These are phyloP conservation scores for Strigomonas galati DNA, from an alignment of 208 protist species.

Conservation along the genomic window DNA sequence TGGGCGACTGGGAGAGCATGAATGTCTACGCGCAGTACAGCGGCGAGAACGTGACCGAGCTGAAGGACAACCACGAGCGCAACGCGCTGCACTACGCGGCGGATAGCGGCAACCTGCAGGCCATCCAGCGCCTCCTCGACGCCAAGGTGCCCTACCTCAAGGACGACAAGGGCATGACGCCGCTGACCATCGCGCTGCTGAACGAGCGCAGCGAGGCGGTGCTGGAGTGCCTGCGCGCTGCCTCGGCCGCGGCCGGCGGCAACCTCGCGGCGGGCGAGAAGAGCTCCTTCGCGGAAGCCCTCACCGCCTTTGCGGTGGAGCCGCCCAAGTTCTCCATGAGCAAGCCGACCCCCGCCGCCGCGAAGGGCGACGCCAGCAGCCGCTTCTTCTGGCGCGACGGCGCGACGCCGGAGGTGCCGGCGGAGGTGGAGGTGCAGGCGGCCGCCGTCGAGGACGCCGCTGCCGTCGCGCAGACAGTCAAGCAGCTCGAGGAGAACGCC, in stretches of 20 bases:
- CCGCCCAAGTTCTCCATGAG: constrained; percentile 75
- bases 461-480: constrained; percentile 22
- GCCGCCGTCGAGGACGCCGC: constrained; percentile 15
- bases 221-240: constrained; percentile 22
- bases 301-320: constrained; percentile 44
- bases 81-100: constrained; percentile 85
- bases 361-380: constrained; percentile 6
- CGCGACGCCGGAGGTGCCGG: neutral
- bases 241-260: constrained; percentile 23
- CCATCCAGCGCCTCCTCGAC: constrained; percentile 44
- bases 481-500: constrained; percentile 18
- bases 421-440: neutral
- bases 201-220: constrained; percentile 29
- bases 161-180: constrained; percentile 69
- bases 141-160: constrained; percentile 50
- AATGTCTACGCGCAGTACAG: constrained; percentile 37
- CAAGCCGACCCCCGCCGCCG: constrained; percentile 44
- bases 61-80: constrained; percentile 69
- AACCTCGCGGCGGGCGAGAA: neutral
- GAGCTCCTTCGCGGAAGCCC: constrained; percentile 29
- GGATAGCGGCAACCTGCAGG: constrained; percentile 47
- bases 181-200: constrained; percentile 74
- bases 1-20: constrained; percentile 69
- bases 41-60: constrained; percentile 31
- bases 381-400: constrained; percentile 2